Percentiles rank a stretch among this genome's conserved stretches.
These are phyloP conservation scores for Venturia carpophila DNA, from an alignment of 2,329 filamentous ascomycete species.

Conservation along the genomic window DNA sequence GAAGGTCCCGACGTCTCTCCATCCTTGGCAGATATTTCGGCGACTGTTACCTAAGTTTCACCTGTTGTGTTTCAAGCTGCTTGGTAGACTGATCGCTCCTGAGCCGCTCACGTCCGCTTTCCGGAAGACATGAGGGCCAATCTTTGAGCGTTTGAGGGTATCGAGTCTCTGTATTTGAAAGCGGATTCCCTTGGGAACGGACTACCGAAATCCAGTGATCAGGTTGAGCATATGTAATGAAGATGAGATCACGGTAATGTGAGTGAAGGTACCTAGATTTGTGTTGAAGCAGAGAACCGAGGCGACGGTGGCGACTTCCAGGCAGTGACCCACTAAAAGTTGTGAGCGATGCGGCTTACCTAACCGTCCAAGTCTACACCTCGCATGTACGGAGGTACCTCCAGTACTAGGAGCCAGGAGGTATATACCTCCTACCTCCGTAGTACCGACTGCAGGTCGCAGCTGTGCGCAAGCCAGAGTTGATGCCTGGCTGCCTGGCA, in stretches of 20 bases:
- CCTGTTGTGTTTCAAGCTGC: neutral
- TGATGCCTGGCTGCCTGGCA: too few species aligned
- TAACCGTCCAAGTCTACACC: too few species aligned
- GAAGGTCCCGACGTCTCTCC: neutral
- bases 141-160: neutral
- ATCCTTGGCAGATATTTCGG: neutral
- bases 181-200: neutral
- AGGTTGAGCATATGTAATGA: neutral
- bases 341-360: too few species aligned
- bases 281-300: neutral
- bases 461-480: too few species aligned
- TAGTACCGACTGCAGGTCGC: too few species aligned
- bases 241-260: neutral
- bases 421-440: too few species aligned
- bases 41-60: neutral
- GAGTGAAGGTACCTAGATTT: too few species aligned
- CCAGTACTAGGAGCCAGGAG: too few species aligned
- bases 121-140: neutral
- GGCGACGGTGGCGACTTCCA: neutral
- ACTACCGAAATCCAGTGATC: neutral
- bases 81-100: too few species aligned
- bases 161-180: neutral
- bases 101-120: too few species aligned
- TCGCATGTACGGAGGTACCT: too few species aligned
- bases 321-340: neutral